These are phyloP conservation scores for Xylariaceae sp. DNA, from an alignment of 2,329 filamentous ascomycete genomes.

Conservation along the genomic window DNA sequence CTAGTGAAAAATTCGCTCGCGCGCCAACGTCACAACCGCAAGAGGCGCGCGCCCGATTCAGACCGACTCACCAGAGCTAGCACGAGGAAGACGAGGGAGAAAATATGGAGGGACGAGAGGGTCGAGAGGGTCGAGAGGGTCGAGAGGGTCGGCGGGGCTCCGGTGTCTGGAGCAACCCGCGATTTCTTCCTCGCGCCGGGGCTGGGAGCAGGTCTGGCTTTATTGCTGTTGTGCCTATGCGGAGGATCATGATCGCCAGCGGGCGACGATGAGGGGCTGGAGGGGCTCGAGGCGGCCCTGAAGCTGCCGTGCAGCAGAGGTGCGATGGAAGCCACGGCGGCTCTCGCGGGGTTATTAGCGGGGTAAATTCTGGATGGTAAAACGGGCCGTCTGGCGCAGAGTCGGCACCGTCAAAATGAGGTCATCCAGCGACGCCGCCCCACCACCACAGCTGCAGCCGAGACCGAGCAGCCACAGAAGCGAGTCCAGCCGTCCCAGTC, in stretches of 20 bases:
- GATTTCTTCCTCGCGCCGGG: conserved; percentile 4
- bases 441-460: too few relatives aligned
- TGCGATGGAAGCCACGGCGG: conserved; percentile 22
- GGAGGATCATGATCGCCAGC: conserved; percentile 16
- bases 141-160: too few relatives aligned
- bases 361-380: conserved; percentile 11
- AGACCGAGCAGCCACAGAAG: too few relatives aligned
- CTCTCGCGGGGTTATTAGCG: conserved; percentile 26
- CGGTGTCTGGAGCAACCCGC: too few relatives aligned
- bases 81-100: conserved; percentile 17
- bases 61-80: conserved; percentile 20
- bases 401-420: not conserved
- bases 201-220: conserved; percentile 8
- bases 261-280: conserved; percentile 8
- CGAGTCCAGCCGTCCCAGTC: too few relatives aligned
- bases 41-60: not conserved
- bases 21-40: not conserved
- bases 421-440: not conserved
- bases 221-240: conserved; percentile 5
- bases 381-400: not conserved
- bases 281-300: conserved; percentile 9
- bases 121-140: too few relatives aligned
- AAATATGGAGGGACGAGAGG: conserved; percentile 15
- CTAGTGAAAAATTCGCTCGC: conserved; percentile 9
- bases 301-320: conserved; percentile 21